phyloP scores from a whole-genome alignment of 1,139 yeast genomes.

The Magnusiomyces fungicola region DNA sequence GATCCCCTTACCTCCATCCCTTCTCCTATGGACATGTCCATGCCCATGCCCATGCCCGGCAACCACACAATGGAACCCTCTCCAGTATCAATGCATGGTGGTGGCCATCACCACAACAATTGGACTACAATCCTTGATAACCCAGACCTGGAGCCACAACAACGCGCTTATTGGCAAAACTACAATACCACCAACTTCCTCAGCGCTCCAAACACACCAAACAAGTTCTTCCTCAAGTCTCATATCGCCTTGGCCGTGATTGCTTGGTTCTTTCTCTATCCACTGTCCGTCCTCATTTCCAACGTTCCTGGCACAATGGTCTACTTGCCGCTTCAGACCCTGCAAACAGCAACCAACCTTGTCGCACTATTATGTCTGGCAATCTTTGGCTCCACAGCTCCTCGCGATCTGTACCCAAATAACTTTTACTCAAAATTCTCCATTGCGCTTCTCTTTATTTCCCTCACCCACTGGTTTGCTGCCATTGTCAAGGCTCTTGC shows the following conservation, averaged over 20 bases:
- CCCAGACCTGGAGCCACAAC: slow-evolving; percentile 62
- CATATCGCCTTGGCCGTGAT: slow-evolving; percentile 47
- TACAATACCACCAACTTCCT: slow-evolving; percentile 80
- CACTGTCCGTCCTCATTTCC: slow-evolving; percentile 59
- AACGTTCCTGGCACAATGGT: slow-evolving; percentile 45
- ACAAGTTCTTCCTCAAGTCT: slow-evolving; percentile 46
- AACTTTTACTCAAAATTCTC: slow-evolving; percentile 63
- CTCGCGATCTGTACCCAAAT: slow-evolving; percentile 62
- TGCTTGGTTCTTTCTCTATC: slow-evolving; percentile 56
- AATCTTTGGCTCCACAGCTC: slow-evolving; percentile 53
- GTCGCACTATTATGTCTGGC: slow-evolving; percentile 52
- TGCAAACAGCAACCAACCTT: slow-evolving; percentile 42
- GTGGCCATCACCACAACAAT: slow-evolving; percentile 37
- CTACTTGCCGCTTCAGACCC: slow-evolving; percentile 50
- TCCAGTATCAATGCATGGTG: slow-evolving; percentile 27
- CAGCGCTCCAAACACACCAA: slow-evolving; percentile 37
- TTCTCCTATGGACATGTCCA: no score
- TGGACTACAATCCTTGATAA: slow-evolving; percentile 67
- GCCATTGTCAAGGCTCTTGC: slow-evolving; percentile 42
- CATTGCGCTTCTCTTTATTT: slow-evolving; percentile 47
- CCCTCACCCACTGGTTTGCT: slow-evolving; percentile 47
- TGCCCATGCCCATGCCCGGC: no score
- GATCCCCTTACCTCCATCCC: no score
- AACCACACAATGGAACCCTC: slow-evolving; percentile 24
- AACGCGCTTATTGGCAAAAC: slow-evolving; percentile 65